phyloP scores from a whole-genome alignment of 2,329 filamentous ascomycete species.

The Parastagonospora avenae region DNA sequence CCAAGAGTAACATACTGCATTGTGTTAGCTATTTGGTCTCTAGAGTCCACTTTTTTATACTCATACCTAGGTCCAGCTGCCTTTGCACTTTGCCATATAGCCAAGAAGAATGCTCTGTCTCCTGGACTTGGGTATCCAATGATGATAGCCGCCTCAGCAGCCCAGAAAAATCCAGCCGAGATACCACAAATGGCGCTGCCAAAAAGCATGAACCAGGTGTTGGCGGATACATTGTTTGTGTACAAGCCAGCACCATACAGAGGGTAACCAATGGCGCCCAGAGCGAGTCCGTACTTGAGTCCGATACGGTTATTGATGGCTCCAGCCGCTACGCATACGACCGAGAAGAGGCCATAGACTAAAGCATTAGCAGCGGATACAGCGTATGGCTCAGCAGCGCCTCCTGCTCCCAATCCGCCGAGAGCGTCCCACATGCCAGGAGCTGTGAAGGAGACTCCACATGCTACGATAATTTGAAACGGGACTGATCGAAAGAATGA shows the following conservation, averaged over 20 bases:
- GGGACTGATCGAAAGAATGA: conserved; percentile 40
- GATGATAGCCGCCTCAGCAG: conserved; percentile 49
- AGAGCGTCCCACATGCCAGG: conserved; percentile 46
- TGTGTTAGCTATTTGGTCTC: neutral
- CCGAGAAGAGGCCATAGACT: conserved; percentile 39
- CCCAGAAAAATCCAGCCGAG: conserved; percentile 51
- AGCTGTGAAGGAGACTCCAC: conserved; percentile 41
- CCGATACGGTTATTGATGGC: conserved; percentile 48
- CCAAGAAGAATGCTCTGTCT: conserved; percentile 45
- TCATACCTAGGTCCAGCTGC: conserved; percentile 37
- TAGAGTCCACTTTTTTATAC: neutral
- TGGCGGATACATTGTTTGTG: conserved; percentile 45
- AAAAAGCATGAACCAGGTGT: conserved; percentile 50
- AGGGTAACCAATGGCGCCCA: conserved; percentile 52
- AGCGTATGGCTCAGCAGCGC: conserved; percentile 40
- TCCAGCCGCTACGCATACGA: conserved; percentile 40
- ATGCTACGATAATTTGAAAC: conserved; percentile 42
- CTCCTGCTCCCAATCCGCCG: conserved; percentile 40
- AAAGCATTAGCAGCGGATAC: conserved; percentile 42
- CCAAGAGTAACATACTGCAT: neutral
- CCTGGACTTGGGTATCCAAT: conserved; percentile 48
- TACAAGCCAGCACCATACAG: conserved; percentile 50
- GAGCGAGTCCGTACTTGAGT: conserved; percentile 41
- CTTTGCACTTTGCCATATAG: conserved; percentile 44
- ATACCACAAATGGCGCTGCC: conserved; percentile 48